A percentile compares a stretch with the other conserved stretches of the same genome.
phyloP scores from a whole-genome alignment of 2,329 filamentous ascomycete genomes.

The Daldinia eschscholtzii region DNA sequence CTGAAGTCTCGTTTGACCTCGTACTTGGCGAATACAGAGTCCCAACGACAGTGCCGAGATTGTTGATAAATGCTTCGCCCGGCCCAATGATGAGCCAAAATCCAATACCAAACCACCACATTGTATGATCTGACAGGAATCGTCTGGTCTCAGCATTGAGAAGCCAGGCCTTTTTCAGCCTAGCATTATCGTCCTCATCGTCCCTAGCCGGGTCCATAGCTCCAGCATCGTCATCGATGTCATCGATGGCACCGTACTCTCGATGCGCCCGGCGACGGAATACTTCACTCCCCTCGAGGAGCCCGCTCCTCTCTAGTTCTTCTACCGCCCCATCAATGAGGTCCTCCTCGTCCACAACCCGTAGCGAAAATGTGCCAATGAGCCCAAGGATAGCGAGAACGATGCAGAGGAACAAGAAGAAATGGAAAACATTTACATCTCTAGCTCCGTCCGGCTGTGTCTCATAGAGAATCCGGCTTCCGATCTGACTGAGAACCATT shows the following conservation, averaged over 20 bases:
- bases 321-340: conserved; percentile 92
- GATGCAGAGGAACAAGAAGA: conserved; percentile 86
- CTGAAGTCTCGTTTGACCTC: conserved; percentile 65
- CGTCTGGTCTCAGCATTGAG: conserved; percentile 90
- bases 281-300: conserved; percentile 81
- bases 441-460: conserved; percentile 71
- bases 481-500: conserved; percentile 95
- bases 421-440: conserved; percentile 81
- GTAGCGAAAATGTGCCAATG: conserved; percentile 79
- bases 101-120: conserved; percentile 93
- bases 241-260: conserved; percentile 73
- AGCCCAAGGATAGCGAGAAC: conserved; percentile 79
- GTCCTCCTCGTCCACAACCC: conserved; percentile 85
- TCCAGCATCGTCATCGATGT: conserved; percentile 59
- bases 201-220: conserved; percentile 56
- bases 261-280: conserved; percentile 69
- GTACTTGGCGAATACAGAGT: conserved; percentile 77
- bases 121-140: conserved; percentile 89
- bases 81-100: conserved; percentile 95
- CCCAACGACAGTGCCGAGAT: conserved; percentile 91
- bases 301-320: conserved; percentile 88
- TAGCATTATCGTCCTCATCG: conserved; percentile 58
- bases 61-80: conserved; percentile 98
- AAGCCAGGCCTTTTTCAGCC: conserved; percentile 86
- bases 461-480: conserved; percentile 81